phyloP scores from a whole-genome alignment of 139 green algal species.

The Coelastrella sp. region DNA sequence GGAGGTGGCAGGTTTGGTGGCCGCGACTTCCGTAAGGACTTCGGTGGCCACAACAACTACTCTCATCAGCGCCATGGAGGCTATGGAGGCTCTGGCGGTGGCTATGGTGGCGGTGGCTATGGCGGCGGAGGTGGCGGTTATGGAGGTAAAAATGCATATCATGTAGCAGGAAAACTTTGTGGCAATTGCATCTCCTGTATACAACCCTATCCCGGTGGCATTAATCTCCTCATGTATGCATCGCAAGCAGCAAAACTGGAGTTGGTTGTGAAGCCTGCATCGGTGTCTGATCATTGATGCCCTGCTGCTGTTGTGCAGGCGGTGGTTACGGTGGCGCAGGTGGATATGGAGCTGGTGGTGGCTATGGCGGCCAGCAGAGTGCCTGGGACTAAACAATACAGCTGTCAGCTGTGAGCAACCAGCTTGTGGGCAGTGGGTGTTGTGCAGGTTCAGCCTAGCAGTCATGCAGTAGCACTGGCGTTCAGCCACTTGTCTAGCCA shows the following conservation, averaged over 20 bases:
- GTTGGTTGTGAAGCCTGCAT: no score
- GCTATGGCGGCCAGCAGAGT: slow-evolving; percentile 18
- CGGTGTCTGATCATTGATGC: not conserved
- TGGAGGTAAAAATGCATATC: slow-evolving; percentile 4
- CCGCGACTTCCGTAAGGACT: slow-evolving; percentile 90
- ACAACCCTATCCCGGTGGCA: no score
- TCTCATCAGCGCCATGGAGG: slow-evolving; percentile 50
- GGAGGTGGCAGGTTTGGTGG: slow-evolving; percentile 86
- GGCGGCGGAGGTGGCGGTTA: slow-evolving; percentile 53
- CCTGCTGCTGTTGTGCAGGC: not conserved
- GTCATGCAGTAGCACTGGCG: slow-evolving; percentile 4
- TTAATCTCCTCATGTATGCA: not conserved
- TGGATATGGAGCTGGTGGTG: slow-evolving; percentile 16
- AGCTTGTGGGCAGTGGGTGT: slow-evolving; percentile 36
- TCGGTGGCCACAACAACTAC: slow-evolving; percentile 52
- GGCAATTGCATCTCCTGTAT: no score
- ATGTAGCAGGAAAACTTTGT: not conserved
- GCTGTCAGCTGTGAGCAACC: slow-evolving; percentile 34
- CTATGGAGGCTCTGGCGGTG: slow-evolving; percentile 57
- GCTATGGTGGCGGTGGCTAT: slow-evolving; percentile 59
- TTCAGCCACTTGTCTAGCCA: not conserved
- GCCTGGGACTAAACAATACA: slow-evolving; percentile 35
- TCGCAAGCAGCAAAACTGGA: not conserved
- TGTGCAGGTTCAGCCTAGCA: not conserved
- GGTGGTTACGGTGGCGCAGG: slow-evolving; percentile 21